Conservation (phyloP, 306 rosid genomes). For the Cicer cuneatum region DNA sequence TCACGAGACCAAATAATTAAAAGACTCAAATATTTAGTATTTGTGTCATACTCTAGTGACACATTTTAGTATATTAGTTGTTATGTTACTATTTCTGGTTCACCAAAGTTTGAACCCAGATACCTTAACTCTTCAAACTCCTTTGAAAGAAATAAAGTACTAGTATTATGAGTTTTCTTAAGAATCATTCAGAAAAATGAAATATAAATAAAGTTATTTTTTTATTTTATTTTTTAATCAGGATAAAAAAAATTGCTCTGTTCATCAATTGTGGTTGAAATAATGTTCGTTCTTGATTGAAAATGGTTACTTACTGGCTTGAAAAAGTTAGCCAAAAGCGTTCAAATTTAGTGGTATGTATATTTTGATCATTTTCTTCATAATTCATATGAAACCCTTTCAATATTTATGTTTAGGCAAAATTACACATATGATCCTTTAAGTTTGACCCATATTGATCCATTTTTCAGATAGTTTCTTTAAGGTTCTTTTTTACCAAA, state of each 20-base stretch:
- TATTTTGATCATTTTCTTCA: slow-evolving; percentile 7
- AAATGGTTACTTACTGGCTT: slow-evolving; percentile 7
- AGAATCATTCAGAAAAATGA: neutral
- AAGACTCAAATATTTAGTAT: no score
- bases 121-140: no score
- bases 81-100: no score
- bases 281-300: slow-evolving; percentile 32
- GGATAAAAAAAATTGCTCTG: no score
- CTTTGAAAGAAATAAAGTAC: neutral
- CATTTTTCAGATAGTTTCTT: no score
- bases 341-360: neutral
- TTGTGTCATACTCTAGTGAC: no score
- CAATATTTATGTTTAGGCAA: neutral
- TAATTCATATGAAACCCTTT: slow-evolving; percentile 3
- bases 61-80: no score
- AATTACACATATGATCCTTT: no score
- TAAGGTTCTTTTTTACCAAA: no score
- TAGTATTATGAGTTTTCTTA: neutral
- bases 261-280: neutral
- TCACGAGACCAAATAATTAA: no score
- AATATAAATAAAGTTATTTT: neutral
- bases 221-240: neutral
- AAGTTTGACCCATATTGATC: no score
- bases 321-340: slow-evolving; percentile 33
- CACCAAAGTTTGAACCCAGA: no score